Evolutionary conservation across 768 basidiomycete genomes (phyloP).

Genomic region (Suillus paluster): DNA sequence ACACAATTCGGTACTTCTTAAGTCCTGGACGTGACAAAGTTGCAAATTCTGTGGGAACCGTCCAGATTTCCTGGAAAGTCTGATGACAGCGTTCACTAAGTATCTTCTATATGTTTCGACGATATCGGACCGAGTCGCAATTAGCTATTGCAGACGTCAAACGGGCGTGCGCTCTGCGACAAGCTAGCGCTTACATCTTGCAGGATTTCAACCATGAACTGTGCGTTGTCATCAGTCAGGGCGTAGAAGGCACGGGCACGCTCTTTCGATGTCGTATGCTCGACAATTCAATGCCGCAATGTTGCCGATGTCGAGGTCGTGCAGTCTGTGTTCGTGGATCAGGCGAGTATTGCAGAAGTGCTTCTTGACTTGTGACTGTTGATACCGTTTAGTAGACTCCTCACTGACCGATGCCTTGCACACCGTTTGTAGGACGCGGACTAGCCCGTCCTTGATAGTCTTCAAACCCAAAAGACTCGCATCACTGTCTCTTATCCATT

Average conservation of each 20-base stretch:
- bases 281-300: slow-evolving; percentile 21
- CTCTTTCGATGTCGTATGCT: background rate
- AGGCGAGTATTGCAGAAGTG: slow-evolving; percentile 32
- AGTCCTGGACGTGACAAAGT: slow-evolving; percentile 13
- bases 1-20: slow-evolving; percentile 14
- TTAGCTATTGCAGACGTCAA: slow-evolving; percentile 23
- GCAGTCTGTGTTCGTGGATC: slow-evolving; percentile 19
- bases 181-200: slow-evolving; percentile 22
- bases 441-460: slow-evolving; percentile 15
- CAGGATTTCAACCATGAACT: slow-evolving; percentile 27
- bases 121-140: slow-evolving; percentile 20
- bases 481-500: slow-evolving; percentile 12
- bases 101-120: slow-evolving; percentile 22
- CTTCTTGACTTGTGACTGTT: slow-evolving; percentile 6
- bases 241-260: background rate
- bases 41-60: slow-evolving; percentile 21
- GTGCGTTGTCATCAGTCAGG: background rate
- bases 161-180: background rate
- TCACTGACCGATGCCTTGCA: background rate
- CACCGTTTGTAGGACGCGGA: slow-evolving; percentile 24
- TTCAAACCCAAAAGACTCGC: slow-evolving; percentile 20
- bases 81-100: slow-evolving; percentile 23
- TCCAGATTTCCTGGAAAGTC: slow-evolving; percentile 22
- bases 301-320: slow-evolving; percentile 24
- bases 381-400: slow-evolving; percentile 14